Base-by-base conservation (phyloP, 305 asterid genomes). In the Ilex paraguariensis region DNA sequence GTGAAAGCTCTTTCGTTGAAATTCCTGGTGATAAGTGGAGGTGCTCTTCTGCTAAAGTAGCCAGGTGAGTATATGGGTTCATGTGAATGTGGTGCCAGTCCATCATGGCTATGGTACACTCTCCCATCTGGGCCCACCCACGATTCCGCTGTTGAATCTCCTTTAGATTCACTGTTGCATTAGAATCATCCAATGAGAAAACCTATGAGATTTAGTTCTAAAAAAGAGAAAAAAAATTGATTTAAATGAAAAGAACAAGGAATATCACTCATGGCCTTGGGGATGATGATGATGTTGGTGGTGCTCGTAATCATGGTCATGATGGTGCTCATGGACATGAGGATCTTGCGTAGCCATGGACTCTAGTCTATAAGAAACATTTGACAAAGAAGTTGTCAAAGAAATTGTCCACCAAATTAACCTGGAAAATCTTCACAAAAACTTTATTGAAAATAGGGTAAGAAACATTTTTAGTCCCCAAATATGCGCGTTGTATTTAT, bases 71-170 rank as follows among this genome's bases (percentile, higher is more conserved):
- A 81, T 17, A 89, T 66, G 66, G 91, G 97, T 44, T 89, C 97
- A 71, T 89, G 98, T 3, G 91, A 83, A 75, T 92, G 96, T 48
- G 97, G 96, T 64, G 96, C 95, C 45, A 92, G 82, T 30, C 96
- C 96, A 69, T 89, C 96, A 77, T 89, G 97, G 81, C 97, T 92
- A 71, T 92, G 98, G 81, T 92, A 92, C 66, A 76, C 84, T 76
- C 60, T 87, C 73, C 95, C 97, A 61, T 89, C 96, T 51, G 82
- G 72, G 15, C 94, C 97, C 31, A 80, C 79, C 95, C 91, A 89
- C 13, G 95, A 56, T 10, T 70, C 57, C 65, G 75, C 45, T 61
- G 52, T 54, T 28, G 74, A 71, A 61, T 83, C 95, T 79, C 93
- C 56, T 13, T 52, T 10, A 16, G 56, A 52, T 52, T 17, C 56